Evolutionary conservation across 805 yeast genomes (phyloP).

Genomic region (Candida insectorum): DNA sequence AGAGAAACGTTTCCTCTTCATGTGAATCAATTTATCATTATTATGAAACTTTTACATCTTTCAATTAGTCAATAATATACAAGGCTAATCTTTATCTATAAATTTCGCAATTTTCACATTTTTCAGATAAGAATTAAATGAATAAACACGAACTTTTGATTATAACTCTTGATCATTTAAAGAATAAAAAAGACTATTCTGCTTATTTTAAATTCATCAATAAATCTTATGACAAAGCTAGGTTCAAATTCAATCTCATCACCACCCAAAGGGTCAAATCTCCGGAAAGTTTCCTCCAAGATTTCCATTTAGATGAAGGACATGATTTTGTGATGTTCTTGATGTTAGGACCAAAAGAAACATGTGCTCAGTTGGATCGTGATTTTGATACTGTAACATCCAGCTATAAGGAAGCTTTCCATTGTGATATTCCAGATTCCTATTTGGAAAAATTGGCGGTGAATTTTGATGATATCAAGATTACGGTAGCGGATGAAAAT

Average conservation of each 20-base stretch:
- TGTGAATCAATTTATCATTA: slow-evolving; percentile 37
- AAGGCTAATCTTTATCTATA: too few relatives aligned
- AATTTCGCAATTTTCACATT: neutral
- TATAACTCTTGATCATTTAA: neutral
- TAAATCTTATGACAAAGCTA: slow-evolving; percentile 48
- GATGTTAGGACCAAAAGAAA: slow-evolving; percentile 22
- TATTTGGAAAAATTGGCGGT: slow-evolving; percentile 13
- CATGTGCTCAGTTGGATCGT: slow-evolving; percentile 23
- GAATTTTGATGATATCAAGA: slow-evolving; percentile 12
- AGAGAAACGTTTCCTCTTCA: slow-evolving; percentile 34
- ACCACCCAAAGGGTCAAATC: slow-evolving; percentile 38
- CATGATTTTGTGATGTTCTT: slow-evolving; percentile 20
- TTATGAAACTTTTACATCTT: slow-evolving; percentile 34
- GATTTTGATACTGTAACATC: slow-evolving; percentile 19
- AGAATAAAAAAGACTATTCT: neutral
- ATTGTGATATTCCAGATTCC: slow-evolving; percentile 28
- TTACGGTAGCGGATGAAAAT: slow-evolving; percentile 15
- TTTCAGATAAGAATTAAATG: too few relatives aligned
- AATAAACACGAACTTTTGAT: slow-evolving; percentile 3
- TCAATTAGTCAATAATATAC: too few relatives aligned
- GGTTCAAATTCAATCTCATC: slow-evolving; percentile 41
- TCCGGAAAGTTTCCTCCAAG: slow-evolving; percentile 16
- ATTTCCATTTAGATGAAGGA: slow-evolving; percentile 20
- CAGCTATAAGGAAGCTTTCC: slow-evolving; percentile 17
- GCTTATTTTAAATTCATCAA: slow-evolving; percentile 32